Evolutionary conservation across 2,329 filamentous ascomycete species (phyloP).

Genomic region (Periconia sp.): DNA sequence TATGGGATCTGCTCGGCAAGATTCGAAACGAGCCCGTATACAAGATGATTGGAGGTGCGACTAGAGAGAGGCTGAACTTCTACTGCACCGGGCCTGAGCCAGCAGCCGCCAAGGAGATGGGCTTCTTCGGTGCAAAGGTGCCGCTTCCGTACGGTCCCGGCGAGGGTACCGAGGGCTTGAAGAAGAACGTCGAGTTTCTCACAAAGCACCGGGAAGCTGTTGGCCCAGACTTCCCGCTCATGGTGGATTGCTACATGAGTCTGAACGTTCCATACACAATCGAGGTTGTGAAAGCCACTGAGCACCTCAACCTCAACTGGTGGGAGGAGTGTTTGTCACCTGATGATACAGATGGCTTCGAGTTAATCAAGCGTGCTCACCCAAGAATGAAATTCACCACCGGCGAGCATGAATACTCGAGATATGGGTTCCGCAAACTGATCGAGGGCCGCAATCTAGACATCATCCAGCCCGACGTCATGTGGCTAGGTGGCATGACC

Average conservation of each 20-base stretch:
- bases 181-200: conserved; percentile 90
- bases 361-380: conserved; percentile 87
- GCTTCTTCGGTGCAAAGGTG: conserved; percentile 90
- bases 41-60: conserved; percentile 91
- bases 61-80: conserved; percentile 81
- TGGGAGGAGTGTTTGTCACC: conserved; percentile 94
- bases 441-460: conserved; percentile 91
- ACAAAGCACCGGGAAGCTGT: conserved; percentile 83
- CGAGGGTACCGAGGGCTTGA: conserved; percentile 79
- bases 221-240: conserved; percentile 88
- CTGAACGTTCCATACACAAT: conserved; percentile 93
- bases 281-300: conserved; percentile 82
- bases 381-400: conserved; percentile 93
- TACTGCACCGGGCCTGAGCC: conserved; percentile 95
- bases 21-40: conserved; percentile 92
- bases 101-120: conserved; percentile 78
- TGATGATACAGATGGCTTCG: conserved; percentile 91
- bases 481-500: conserved; percentile 95
- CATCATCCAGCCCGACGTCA: conserved; percentile 94
- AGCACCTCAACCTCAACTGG: conserved; percentile 91
- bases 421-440: conserved; percentile 93
- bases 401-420: conserved; percentile 93
- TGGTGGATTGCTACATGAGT: conserved; percentile 98
- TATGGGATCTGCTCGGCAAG: conserved; percentile 94
- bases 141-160: conserved; percentile 88